Conservation (phyloP, 78 protist genomes). For the Pelomyxa schiedti region DNA sequence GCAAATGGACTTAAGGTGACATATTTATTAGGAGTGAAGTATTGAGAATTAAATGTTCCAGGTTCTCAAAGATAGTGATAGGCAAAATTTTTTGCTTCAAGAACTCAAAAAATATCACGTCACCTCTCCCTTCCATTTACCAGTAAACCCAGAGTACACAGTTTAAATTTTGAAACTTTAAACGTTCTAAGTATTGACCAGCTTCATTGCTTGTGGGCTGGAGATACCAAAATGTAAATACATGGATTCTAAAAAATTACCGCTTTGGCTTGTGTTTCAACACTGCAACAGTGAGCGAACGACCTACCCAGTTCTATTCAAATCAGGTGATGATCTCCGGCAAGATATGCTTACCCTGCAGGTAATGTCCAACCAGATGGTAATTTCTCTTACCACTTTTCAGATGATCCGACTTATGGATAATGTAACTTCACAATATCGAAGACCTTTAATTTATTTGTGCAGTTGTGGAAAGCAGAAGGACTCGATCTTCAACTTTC, state of each 20-base stretch:
- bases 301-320: conserved; percentile 59
- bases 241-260: conserved; percentile 69
- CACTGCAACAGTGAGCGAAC: conserved; percentile 41
- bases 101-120: neutral
- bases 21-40: neutral
- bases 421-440: neutral
- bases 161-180: neutral
- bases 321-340: conserved; percentile 89
- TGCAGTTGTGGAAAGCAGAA: conserved; percentile 51
- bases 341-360: conserved; percentile 93
- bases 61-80: neutral
- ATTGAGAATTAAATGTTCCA: neutral
- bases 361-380: conserved; percentile 14
- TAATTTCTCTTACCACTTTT: neutral
- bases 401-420: conserved; percentile 4
- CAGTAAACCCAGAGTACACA: neutral
- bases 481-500: conserved; percentile 65
- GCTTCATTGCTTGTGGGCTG: neutral
- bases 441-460: neutral
- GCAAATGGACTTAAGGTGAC: neutral
- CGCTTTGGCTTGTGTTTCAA: conserved; percentile 82
- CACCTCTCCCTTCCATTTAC: neutral
- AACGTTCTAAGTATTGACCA: neutral
- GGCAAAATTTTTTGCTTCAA: neutral
- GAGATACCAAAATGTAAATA: conserved; percentile 43